A percentile compares a stretch with the other conserved stretches of the same genome.
Evolutionary conservation across 177 flowering plant genomes (phyloP).

Genomic region (Telopea speciosissima): DNA sequence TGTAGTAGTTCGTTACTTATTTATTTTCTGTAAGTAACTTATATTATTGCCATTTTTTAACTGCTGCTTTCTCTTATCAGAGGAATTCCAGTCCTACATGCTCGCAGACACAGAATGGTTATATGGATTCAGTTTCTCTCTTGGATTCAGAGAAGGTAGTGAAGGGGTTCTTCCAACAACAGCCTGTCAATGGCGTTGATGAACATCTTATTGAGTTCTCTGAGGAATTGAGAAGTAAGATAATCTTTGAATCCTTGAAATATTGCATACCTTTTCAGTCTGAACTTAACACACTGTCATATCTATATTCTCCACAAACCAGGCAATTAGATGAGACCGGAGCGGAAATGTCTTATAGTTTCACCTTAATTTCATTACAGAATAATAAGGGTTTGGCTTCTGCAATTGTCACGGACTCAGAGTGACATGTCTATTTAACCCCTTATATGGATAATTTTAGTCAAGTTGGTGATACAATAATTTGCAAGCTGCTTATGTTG

Average conservation of each 20-base stretch:
- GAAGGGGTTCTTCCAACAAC: constrained; percentile 56
- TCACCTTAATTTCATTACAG: not conserved
- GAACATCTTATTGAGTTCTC: constrained; percentile 92
- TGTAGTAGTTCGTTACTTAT: not conserved
- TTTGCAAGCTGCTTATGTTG: not conserved
- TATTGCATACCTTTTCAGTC: not conserved
- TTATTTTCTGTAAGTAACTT: not conserved
- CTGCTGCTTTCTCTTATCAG: constrained; percentile 25
- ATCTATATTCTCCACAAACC: not conserved
- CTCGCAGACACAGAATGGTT: constrained; percentile 52
- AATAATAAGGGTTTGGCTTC: not conserved
- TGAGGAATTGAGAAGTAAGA: constrained; percentile 89
- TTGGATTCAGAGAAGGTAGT: constrained; percentile 55
- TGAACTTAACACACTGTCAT: not conserved
- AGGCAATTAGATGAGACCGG: not conserved
- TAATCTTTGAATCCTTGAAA: not conserved
- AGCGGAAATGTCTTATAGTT: not conserved
- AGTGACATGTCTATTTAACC: not conserved
- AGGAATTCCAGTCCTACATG: constrained; percentile 37
- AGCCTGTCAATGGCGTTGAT: constrained; percentile 54
- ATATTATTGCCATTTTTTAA: not conserved
- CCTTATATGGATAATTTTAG: not conserved
- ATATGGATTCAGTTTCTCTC: constrained; percentile 28
- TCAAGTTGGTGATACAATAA: not conserved
- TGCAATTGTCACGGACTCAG: not conserved